phyloP scores from a whole-genome alignment of 23 red algal species.

The Gracilaria gracilis region DNA sequence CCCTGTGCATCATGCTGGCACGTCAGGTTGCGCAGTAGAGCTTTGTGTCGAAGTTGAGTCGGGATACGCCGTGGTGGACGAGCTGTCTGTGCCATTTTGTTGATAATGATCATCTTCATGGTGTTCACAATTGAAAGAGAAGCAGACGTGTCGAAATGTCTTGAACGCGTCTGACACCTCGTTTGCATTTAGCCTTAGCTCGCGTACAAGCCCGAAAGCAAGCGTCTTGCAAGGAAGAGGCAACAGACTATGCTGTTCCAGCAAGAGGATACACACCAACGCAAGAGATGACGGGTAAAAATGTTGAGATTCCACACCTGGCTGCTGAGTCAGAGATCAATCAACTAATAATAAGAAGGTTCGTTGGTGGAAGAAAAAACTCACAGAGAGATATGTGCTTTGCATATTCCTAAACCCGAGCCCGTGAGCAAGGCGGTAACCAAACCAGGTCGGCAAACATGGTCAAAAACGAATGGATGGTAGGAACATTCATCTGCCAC shows the following conservation, averaged over 20 bases:
- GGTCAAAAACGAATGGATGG: slow-evolving; percentile 16
- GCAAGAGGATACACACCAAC: slow-evolving; percentile 45
- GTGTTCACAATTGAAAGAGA: not conserved
- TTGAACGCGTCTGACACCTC: slow-evolving; percentile 10
- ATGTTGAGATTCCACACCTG: slow-evolving; percentile 35
- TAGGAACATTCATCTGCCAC: slow-evolving; percentile 58
- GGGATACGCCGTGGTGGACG: slow-evolving; percentile 24
- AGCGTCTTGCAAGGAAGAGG: slow-evolving; percentile 36
- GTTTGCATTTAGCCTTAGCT: not conserved
- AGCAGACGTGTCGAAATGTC: slow-evolving; percentile 33
- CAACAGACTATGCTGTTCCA: slow-evolving; percentile 39
- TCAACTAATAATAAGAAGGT: too few species aligned
- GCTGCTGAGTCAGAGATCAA: not conserved
- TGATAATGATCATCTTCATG: slow-evolving; percentile 6
- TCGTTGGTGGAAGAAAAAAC: not conserved
- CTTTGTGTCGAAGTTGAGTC: slow-evolving; percentile 9
- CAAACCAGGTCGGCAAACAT: slow-evolving; percentile 38
- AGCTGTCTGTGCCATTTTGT: slow-evolving; percentile 10
- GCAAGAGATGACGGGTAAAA: slow-evolving; percentile 47
- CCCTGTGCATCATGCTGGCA: too few species aligned
- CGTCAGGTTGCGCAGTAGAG: not conserved
- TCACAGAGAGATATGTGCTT: slow-evolving; percentile 46
- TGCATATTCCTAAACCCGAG: slow-evolving; percentile 19
- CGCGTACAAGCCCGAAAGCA: slow-evolving; percentile 4
- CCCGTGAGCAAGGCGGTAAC: slow-evolving; percentile 17